Conservation (phyloP, 805 yeast genomes). For the Isabelozyma gotoi region DNA sequence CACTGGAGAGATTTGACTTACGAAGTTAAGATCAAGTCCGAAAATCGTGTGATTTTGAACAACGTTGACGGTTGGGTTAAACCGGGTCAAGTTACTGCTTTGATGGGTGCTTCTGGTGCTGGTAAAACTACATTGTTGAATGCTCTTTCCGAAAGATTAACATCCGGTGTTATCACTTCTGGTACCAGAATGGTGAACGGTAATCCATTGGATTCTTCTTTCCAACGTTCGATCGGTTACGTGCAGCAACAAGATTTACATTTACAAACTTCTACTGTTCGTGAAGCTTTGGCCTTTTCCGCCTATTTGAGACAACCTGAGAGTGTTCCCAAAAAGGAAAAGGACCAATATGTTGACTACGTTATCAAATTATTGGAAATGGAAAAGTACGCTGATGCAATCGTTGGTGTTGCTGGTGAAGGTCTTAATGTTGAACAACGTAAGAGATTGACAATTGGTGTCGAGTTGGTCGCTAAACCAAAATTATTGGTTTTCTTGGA, state of each 20-base stretch:
- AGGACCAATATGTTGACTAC: constrained; percentile 24
- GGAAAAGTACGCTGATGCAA: constrained; percentile 27
- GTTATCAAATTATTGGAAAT: constrained; percentile 23
- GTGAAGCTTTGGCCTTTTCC: constrained; percentile 25
- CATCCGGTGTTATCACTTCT: constrained; percentile 22
- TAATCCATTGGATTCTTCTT: constrained; percentile 20
- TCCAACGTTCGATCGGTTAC: constrained; percentile 33
- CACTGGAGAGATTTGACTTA: constrained; percentile 79
- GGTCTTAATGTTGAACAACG: constrained; percentile 36
- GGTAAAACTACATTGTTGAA: constrained; percentile 49
- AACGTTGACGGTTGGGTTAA: constrained; percentile 81
- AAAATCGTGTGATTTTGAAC: constrained; percentile 57
- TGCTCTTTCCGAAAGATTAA: constrained; percentile 28
- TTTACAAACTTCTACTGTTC: constrained; percentile 29
- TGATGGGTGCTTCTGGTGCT: constrained; percentile 55
- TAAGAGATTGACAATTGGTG: constrained; percentile 33
- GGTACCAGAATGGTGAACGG: constrained; percentile 39
- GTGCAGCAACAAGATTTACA: constrained; percentile 36
- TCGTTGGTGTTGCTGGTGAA: constrained; percentile 34
- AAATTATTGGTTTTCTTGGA: constrained; percentile 27
- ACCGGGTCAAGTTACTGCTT: constrained; percentile 79
- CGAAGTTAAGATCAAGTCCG: constrained; percentile 62
- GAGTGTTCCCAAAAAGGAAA: constrained; percentile 17
- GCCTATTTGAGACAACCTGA: constrained; percentile 27
- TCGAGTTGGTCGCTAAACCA: constrained; percentile 30